Percentiles rank a stretch among this genome's conserved stretches.
Evolutionary conservation across 1,284 basidiomycete species (phyloP).

Genomic region (Cryptococcus depauperatus): DNA sequence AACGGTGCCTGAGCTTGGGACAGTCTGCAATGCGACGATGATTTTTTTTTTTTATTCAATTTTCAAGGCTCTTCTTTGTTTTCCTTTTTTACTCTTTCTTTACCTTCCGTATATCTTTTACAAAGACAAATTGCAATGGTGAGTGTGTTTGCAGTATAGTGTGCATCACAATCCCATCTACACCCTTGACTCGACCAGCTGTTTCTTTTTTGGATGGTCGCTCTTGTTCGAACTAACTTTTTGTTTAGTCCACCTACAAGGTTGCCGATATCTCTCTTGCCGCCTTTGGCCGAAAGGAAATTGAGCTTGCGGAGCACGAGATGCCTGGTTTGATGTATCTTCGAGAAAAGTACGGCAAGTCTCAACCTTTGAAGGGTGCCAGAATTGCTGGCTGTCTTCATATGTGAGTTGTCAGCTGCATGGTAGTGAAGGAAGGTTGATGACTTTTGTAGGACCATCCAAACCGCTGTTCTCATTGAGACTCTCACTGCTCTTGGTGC

Average conservation of each 20-base stretch:
- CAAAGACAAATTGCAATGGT: too few species aligned
- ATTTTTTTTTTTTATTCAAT: too few species aligned
- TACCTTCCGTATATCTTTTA: too few species aligned
- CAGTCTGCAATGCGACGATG: too few species aligned
- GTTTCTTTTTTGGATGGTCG: too few species aligned
- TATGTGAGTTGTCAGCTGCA: slow-evolving; percentile 55
- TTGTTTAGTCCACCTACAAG: slow-evolving; percentile 30
- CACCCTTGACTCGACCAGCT: too few species aligned
- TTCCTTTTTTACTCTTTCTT: too few species aligned
- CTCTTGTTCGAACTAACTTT: too few species aligned
- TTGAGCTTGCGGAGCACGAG: slow-evolving; percentile 79
- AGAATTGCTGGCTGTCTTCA: slow-evolving; percentile 96
- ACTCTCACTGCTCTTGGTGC: slow-evolving; percentile 91
- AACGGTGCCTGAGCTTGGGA: too few species aligned
- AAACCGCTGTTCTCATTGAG: slow-evolving; percentile 95
- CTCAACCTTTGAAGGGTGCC: slow-evolving; percentile 86
- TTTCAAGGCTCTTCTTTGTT: too few species aligned
- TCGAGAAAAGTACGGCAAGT: slow-evolving; percentile 70
- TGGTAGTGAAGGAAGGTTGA: not conserved
- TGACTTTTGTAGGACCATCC: slow-evolving; percentile 65
- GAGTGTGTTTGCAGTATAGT: too few species aligned
- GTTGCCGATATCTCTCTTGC: slow-evolving; percentile 84
- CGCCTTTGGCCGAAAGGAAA: slow-evolving; percentile 78
- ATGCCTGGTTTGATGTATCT: slow-evolving; percentile 77
- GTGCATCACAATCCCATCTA: too few species aligned